A percentile compares a stretch with the other conserved stretches of the same genome.
Evolutionary conservation across 257 asterid species (phyloP).

Genomic region (Fraxinus americana): DNA sequence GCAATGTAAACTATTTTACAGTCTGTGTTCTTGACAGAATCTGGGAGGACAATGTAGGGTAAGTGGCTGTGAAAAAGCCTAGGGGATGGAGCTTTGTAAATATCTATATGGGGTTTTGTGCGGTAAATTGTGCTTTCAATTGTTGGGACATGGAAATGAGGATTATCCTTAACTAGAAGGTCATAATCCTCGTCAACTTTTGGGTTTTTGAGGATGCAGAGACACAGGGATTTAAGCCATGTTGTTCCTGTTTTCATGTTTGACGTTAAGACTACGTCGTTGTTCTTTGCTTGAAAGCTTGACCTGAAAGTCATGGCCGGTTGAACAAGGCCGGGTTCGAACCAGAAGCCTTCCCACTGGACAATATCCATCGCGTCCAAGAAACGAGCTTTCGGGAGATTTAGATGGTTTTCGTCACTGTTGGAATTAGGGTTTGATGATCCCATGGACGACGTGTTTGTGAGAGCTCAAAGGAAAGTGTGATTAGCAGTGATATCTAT

Average conservation of each 20-base stretch:
- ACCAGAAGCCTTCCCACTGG: conserved; percentile 41
- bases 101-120: conserved; percentile 20
- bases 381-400: conserved; percentile 28
- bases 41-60: conserved; percentile 35
- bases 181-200: conserved; percentile 13
- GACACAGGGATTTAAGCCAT: conserved; percentile 46
- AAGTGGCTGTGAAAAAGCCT: conserved; percentile 42
- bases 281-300: conserved; percentile 30
- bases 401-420: not conserved
- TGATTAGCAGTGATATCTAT: not conserved
- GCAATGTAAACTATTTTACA: conserved; percentile 44
- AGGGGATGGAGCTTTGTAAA: conserved; percentile 27
- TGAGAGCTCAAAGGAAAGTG: not conserved
- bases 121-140: conserved; percentile 27
- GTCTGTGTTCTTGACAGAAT: conserved; percentile 25
- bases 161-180: conserved; percentile 26
- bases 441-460: not conserved
- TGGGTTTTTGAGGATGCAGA: conserved; percentile 27
- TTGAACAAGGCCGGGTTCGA: conserved; percentile 27
- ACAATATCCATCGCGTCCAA: conserved; percentile 33
- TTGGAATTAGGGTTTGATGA: not conserved
- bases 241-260: conserved; percentile 49
- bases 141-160: conserved; percentile 42
- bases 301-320: conserved; percentile 35
- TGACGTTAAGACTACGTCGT: conserved; percentile 38